Evolutionary conservation across 2,329 filamentous ascomycete species (phyloP), one percentile per base, ranked within the genome.

Genomic region (Lachnellula suecica): DNA sequence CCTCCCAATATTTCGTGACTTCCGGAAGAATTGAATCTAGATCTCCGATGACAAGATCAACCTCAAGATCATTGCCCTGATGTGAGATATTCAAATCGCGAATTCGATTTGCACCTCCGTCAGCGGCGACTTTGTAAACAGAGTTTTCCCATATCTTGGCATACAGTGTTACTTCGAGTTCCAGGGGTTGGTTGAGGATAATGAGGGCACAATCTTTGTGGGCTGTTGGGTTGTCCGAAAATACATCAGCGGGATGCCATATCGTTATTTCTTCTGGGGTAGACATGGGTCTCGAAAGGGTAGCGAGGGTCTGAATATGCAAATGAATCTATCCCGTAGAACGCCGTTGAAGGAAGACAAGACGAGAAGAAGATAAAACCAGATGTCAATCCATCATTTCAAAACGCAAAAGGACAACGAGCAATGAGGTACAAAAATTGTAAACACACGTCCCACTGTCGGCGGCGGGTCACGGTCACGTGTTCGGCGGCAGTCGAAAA

Each of bases 41-140:
- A 68, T 99, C 94, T 43, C 94, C 94, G 61, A 96, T 84, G 56
- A 99, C 91, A 49, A 81, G 76, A 65, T 89, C 75, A 49, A 81
- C 75, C 62, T 87, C 74, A 1, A 91, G 82, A 52, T 83, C 74
- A 65, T 83, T 71, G 15, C 22, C 10, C 9, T 42, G 3, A 27
- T 44, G 31, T 53, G 42, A 47, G 27, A 19, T 58, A 44, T 62
- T 63, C 17, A 63, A 46, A 77, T 73, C 54, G 59, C 83, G 70
- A 59, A 97, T 78, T 34, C 83, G 79, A 66, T 97, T 96, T 42
- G 92, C 92, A 22, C 91, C 94, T 50, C 92, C 94, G 72, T 99
- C 94, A 24, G 91, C 94, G 53, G 91, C 96, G 48, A 97, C 78
- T 22, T 81, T 82, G 49, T 64, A 35, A 75, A 79, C 67, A 11